Evolutionary conservation across 2,329 filamentous ascomycete species (phyloP), one percentile per base, ranked within the genome.

Genomic region (Colletotrichum sp.): DNA sequence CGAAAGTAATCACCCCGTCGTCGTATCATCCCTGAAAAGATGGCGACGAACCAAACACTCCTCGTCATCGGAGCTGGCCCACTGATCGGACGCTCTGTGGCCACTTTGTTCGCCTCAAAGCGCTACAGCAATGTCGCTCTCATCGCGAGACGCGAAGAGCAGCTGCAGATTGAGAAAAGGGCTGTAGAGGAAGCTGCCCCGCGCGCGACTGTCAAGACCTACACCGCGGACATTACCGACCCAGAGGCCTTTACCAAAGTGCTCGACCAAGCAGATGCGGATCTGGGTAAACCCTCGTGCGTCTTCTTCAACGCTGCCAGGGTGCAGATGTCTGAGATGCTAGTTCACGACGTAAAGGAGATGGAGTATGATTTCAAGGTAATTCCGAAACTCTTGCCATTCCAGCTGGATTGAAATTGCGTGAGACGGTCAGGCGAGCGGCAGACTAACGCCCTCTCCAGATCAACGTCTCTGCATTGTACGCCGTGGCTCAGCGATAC

Each of bases 251-350:
- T 90, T 52, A 80, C 81, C 6, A 79, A 77, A 15, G 84, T 84
- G 0, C 82, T 91, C 6, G 79, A 83, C 8, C 81, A 88, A 48
- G 83, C 88, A 6, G 86, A 87, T n/a, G 76, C 75, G 3, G 81
- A 83, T 2, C 82, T 85, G 63, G 86, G 86, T 22, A 82, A 82
- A n/a, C 81, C 90, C 2, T 87, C 89, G 63, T 87, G 86, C 26
- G 83, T 91, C 5, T 85, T 89, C 59, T 91, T 87, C 83, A 91
- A 91, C 77, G 88, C 89, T 1, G 89, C 89, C 5, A 81, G 87
- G 1, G 86, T 91, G 2, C 83, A 83, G 8, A 83, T 85, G 1
- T 85, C 84, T 28, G 81, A 83, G 5, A 82, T 88, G 1, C 80
- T 90, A 8, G 82, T 85, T 39, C 85, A 86, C 65, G 80, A 78